phyloP scores from a whole-genome alignment of 2,329 filamentous ascomycete species.

The Fusarium marasasianum region DNA sequence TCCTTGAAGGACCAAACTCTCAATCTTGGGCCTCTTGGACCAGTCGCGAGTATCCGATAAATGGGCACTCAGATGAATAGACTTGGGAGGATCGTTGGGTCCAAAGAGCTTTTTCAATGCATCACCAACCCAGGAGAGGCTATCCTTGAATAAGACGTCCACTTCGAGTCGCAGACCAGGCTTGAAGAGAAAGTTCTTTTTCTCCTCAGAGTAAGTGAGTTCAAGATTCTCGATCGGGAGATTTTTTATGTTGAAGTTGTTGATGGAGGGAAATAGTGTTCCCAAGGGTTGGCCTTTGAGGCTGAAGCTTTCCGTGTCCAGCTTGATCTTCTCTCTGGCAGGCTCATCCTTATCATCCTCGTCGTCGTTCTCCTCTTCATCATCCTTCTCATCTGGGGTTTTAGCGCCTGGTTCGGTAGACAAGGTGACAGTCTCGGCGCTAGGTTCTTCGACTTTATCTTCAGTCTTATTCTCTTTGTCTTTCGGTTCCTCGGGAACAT shows the following conservation, averaged over 20 bases:
- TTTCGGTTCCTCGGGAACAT: background rate
- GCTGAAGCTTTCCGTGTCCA: background rate
- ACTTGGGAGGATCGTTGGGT: background rate
- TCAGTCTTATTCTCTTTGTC: background rate
- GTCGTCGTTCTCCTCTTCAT: rapidly evolving
- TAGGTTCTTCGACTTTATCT: background rate
- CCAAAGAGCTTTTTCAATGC: background rate
- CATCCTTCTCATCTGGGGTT: too few species aligned
- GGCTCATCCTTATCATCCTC: background rate
- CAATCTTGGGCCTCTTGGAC: background rate
- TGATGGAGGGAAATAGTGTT: background rate
- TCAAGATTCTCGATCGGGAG: rapidly evolving
- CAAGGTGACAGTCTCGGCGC: background rate
- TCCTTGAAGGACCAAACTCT: background rate
- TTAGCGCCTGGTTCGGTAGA: background rate
- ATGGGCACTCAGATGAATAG: background rate
- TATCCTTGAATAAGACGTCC: background rate
- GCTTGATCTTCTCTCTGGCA: background rate
- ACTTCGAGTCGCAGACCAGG: background rate
- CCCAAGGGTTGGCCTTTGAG: background rate
- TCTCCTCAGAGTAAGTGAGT: background rate
- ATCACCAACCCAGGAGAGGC: rapidly evolving
- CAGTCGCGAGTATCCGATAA: background rate
- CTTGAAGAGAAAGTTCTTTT: background rate
- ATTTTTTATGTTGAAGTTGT: rapidly evolving